A percentile compares a stretch with the other conserved stretches of the same genome.
Evolutionary conservation across 176 grass and related monocot genomes (phyloP).

Genomic region (Juncus effusus): DNA sequence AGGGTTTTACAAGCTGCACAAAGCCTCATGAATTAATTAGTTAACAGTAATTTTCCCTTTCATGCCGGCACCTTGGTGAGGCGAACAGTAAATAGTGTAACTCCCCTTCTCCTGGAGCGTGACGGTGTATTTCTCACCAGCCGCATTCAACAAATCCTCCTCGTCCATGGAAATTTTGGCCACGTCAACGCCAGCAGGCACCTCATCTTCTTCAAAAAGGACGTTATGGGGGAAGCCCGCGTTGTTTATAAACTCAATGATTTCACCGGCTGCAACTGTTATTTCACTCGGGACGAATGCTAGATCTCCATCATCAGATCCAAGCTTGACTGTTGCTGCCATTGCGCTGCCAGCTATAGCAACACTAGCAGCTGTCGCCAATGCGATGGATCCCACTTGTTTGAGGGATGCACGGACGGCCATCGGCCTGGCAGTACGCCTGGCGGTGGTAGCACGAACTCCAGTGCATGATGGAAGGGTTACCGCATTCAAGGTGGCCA

Average conservation of each 20-base stretch:
- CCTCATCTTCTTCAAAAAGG: constrained; percentile 85
- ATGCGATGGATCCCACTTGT: constrained; percentile 39
- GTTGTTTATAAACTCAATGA: constrained; percentile 97
- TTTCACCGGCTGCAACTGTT: constrained; percentile 62
- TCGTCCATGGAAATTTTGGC: constrained; percentile 64
- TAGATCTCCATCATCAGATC: constrained; percentile 46
- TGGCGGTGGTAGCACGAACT: background rate
- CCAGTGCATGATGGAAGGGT: constrained; percentile 42
- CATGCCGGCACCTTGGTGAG: constrained; percentile 84
- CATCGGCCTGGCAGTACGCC: background rate
- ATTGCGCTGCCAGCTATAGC: constrained; percentile 53
- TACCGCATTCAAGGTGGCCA: constrained; percentile 72
- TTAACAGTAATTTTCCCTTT: constrained; percentile 90
- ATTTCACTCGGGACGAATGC: constrained; percentile 70
- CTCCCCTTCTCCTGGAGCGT: constrained; percentile 75
- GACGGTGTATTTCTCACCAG: constrained; percentile 59
- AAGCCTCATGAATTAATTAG: constrained; percentile 22
- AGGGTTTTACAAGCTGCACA: background rate
- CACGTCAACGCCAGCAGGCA: constrained; percentile 58
- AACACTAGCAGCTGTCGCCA: constrained; percentile 59
- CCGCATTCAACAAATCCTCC: constrained; percentile 59
- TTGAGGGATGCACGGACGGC: constrained; percentile 52
- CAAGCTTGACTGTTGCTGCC: constrained; percentile 65
- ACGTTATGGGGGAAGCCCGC: constrained; percentile 88
- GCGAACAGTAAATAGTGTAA: constrained; percentile 86